Evolutionary conservation across 148 eudicot genomes (phyloP).

Genomic region (Amaranthus cruentus): DNA sequence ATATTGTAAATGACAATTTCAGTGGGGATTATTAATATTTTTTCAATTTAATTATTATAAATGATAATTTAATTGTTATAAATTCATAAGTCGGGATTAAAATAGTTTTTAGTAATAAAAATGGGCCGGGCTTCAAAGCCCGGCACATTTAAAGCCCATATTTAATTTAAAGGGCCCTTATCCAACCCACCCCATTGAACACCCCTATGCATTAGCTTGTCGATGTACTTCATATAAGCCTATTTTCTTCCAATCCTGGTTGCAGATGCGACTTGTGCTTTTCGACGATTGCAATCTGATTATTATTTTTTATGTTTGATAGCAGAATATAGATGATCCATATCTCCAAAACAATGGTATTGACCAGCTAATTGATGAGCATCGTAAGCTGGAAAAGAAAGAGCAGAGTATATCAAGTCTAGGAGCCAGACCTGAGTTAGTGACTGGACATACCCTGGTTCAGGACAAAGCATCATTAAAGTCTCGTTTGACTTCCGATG

Average conservation of each 20-base stretch:
- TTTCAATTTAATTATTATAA: too few species aligned
- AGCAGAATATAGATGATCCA: constrained; percentile 69
- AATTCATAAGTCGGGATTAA: too few species aligned
- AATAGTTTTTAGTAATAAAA: too few species aligned
- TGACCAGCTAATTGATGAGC: constrained; percentile 31
- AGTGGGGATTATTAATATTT: too few species aligned
- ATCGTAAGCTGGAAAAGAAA: constrained; percentile 34
- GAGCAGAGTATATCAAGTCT: constrained; percentile 28
- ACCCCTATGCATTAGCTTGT: neutral
- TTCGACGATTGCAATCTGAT: neutral
- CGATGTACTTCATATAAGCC: neutral
- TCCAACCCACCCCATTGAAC: too few species aligned
- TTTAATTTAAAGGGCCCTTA: too few species aligned
- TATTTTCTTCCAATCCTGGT: neutral
- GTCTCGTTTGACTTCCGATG: constrained; percentile 45
- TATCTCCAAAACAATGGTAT: constrained; percentile 32
- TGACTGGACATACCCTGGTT: constrained; percentile 14
- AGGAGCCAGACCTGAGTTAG: constrained; percentile 24
- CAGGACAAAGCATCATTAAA: constrained; percentile 35
- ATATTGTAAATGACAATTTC: too few species aligned
- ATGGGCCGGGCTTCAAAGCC: too few species aligned
- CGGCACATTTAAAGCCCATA: too few species aligned
- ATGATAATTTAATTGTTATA: too few species aligned
- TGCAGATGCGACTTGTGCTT: neutral
- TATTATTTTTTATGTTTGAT: constrained; percentile 6